Conservation (phyloP, 2,329 filamentous ascomycete genomes). For the Harringtonia aguacate region DNA sequence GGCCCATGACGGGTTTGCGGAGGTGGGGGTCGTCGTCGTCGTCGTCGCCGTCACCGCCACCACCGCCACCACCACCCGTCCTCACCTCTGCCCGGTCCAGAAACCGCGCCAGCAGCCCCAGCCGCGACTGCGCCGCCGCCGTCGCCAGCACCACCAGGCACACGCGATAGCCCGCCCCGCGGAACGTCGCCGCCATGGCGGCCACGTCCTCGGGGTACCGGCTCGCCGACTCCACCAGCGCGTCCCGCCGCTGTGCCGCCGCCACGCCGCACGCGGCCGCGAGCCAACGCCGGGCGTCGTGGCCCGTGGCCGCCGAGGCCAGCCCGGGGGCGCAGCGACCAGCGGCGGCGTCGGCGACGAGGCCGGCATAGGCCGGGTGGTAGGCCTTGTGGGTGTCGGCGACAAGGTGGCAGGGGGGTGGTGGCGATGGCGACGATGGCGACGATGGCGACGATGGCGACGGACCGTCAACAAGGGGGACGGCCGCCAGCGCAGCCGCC, state of each 20-base stretch:
- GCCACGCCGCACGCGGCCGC: constrained; percentile 25
- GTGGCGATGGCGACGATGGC: not conserved
- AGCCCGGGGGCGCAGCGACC: constrained; percentile 18
- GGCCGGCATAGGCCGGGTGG: constrained; percentile 28
- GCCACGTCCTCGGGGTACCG: constrained; percentile 30
- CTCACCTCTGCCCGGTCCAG: constrained; percentile 24
- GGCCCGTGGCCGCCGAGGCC: constrained; percentile 26
- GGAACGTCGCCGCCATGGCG: constrained; percentile 23
- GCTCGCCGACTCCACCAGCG: constrained; percentile 34
- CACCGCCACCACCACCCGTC: no score
- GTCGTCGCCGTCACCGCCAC: no score
- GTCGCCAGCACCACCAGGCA: constrained; percentile 31
- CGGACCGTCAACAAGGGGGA: no score
- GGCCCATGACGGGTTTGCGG: no score
- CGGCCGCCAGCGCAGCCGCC: constrained; percentile 20
- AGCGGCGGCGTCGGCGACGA: constrained; percentile 14
- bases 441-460: not conserved
- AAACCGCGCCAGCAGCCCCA: constrained; percentile 31
- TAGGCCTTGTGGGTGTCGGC: constrained; percentile 39
- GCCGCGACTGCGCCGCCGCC: constrained; percentile 26
- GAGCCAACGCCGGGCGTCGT: constrained; percentile 34
- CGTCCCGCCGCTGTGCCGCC: constrained; percentile 19
- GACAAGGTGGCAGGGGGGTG: constrained; percentile 28
- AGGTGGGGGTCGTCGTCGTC: no score
- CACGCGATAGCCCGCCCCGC: constrained; percentile 23